These are phyloP conservation scores for Clarireedia sp. DNA, from an alignment of 2,329 filamentous ascomycete species.

Conservation along the genomic window DNA sequence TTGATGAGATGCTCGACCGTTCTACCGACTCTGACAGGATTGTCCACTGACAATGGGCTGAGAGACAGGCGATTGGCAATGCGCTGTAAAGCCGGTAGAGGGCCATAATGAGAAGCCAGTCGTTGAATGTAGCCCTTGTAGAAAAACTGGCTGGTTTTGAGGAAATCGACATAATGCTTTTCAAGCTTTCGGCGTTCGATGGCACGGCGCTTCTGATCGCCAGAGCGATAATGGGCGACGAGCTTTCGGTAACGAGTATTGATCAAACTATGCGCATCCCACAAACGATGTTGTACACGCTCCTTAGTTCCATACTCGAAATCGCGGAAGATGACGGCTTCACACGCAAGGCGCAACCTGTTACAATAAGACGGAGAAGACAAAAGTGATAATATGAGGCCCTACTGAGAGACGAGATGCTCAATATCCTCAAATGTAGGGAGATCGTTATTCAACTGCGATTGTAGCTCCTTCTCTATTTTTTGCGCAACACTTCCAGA, in stretches of 20 bases:
- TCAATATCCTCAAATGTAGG: conserved; percentile 42
- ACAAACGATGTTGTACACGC: conserved; percentile 63
- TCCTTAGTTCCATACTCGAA: conserved; percentile 56
- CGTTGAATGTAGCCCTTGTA: conserved; percentile 81
- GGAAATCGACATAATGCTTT: conserved; percentile 74
- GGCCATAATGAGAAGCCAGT: conserved; percentile 52
- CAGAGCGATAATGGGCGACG: conserved; percentile 47
- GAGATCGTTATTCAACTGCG: conserved; percentile 38
- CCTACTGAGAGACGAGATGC: conserved; percentile 26
- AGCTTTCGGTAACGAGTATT: conserved; percentile 71
- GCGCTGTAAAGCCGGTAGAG: conserved; percentile 24
- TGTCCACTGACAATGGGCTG: conserved; percentile 21
- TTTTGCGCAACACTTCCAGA: conserved; percentile 33
- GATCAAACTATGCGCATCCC: conserved; percentile 70
- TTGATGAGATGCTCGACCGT: conserved; percentile 43
- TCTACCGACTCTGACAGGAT: conserved; percentile 18
- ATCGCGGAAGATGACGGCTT: conserved; percentile 65
- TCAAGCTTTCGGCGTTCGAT: conserved; percentile 69
- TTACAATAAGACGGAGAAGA: background rate
- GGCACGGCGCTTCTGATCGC: conserved; percentile 37
- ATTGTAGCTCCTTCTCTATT: conserved; percentile 40
- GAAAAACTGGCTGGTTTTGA: conserved; percentile 81
- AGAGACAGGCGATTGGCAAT: conserved; percentile 27
- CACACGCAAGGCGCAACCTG: conserved; percentile 47
- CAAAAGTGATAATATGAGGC: background rate